These are phyloP conservation scores for Aspergillaceae sp. DNA, from an alignment of 2,329 filamentous ascomycete genomes.

Conservation along the genomic window DNA sequence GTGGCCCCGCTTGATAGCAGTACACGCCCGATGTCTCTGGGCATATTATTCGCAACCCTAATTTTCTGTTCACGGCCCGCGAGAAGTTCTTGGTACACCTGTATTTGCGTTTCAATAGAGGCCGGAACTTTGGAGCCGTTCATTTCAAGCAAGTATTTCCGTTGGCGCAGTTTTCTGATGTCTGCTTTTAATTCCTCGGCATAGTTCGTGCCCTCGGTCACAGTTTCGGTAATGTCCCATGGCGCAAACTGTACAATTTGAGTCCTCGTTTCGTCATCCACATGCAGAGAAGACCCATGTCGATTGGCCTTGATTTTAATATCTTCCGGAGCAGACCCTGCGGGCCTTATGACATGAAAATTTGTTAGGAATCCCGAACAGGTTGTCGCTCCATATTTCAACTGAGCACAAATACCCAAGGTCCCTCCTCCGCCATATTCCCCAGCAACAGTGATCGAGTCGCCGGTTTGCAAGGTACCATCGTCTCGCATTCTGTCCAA, in stretches of 20 bases:
- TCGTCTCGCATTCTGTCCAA: background rate
- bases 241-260: background rate
- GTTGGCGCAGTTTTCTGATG: background rate
- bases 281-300: background rate
- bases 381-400: background rate
- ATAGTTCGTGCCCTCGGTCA: background rate
- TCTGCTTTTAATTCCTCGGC: background rate
- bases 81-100: background rate
- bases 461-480: background rate
- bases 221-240: background rate
- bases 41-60: background rate
- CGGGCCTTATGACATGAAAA: background rate
- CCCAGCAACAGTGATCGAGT: background rate
- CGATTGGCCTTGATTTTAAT: background rate
- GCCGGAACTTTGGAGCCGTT: background rate
- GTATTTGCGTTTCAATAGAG: background rate
- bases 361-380: background rate
- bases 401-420: background rate
- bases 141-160: background rate
- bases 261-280: background rate
- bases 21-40: background rate
- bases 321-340: background rate
- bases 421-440: background rate
- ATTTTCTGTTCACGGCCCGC: background rate
- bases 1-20: background rate